A percentile compares a stretch with the other conserved stretches of the same genome.
These are phyloP conservation scores for Rhodotorula sp. DNA, from an alignment of 1,284 basidiomycete species.

Conservation along the genomic window DNA sequence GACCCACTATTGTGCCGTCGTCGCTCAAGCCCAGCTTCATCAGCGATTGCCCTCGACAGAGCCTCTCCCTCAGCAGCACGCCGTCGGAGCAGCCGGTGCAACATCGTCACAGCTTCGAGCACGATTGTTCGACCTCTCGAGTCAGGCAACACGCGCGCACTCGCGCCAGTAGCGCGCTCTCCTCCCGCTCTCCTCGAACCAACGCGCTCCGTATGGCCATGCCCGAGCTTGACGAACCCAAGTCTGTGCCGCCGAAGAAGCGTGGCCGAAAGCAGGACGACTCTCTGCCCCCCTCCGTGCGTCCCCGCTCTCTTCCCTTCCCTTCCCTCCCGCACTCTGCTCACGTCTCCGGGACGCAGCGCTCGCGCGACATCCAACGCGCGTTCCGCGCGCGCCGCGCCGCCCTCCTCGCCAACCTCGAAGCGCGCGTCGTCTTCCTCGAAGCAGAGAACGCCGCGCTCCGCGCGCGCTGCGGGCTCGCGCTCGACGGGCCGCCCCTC, in stretches of 20 bases:
- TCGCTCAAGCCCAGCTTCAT: too few relatives aligned
- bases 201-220: too few relatives aligned
- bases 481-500: slow-evolving; percentile 6
- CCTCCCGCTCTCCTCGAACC: too few relatives aligned
- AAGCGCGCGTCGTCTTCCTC: slow-evolving; percentile 75
- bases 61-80: too few relatives aligned
- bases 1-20: too few relatives aligned
- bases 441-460: slow-evolving; percentile 81
- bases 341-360: background rate
- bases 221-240: background rate
- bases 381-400: slow-evolving; percentile 88
- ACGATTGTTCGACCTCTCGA: too few relatives aligned
- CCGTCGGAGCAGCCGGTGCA: too few relatives aligned
- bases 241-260: background rate
- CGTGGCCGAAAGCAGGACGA: slow-evolving; percentile 31
- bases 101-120: too few relatives aligned
- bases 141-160: too few relatives aligned
- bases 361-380: slow-evolving; percentile 62
- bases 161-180: too few relatives aligned
- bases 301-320: background rate
- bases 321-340: background rate
- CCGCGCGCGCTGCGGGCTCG: slow-evolving; percentile 51
- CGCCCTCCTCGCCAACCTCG: slow-evolving; percentile 81
- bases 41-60: too few relatives aligned
- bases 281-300: slow-evolving; percentile 23